Evolutionary conservation across 805 yeast genomes (phyloP).

Genomic region (Wickerhamiella kazuoi): DNA sequence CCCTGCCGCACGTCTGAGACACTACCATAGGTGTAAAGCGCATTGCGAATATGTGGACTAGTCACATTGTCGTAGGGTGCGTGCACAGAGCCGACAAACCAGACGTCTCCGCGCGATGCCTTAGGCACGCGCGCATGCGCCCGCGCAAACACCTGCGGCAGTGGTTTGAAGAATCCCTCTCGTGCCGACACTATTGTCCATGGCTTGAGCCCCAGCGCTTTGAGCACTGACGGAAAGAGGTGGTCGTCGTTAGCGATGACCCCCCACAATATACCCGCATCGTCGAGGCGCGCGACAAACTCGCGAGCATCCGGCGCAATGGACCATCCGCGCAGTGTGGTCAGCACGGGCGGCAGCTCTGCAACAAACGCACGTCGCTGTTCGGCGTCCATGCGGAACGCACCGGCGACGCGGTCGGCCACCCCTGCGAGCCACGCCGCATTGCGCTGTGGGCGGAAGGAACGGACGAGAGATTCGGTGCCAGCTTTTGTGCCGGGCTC

Average conservation of each 20-base stretch:
- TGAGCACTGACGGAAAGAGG: slow-evolving; percentile 10
- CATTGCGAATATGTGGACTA: slow-evolving; percentile 4
- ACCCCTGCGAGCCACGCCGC: slow-evolving; percentile 7
- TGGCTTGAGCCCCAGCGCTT: slow-evolving; percentile 7
- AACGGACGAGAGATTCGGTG: neutral
- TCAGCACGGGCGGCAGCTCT: slow-evolving; percentile 1
- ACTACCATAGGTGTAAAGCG: slow-evolving; percentile 2
- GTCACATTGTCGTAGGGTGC: slow-evolving; percentile 11
- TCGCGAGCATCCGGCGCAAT: slow-evolving; percentile 7
- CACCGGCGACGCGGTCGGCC: slow-evolving; percentile 5
- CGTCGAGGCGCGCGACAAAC: slow-evolving; percentile 7
- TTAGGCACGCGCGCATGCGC: slow-evolving; percentile 12
- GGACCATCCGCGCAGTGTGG: slow-evolving; percentile 8
- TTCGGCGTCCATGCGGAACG: neutral
- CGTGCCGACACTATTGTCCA: slow-evolving; percentile 4
- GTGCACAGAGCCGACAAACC: slow-evolving; percentile 14
- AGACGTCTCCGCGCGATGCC: slow-evolving; percentile 7
- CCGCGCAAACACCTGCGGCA: slow-evolving; percentile 11
- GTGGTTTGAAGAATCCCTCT: slow-evolving; percentile 14
- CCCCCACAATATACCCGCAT: slow-evolving; percentile 15
- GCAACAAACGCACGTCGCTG: neutral
- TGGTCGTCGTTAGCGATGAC: slow-evolving; percentile 16
- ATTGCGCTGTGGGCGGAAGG: slow-evolving; percentile 8
- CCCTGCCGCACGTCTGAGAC: neutral
- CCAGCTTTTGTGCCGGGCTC: no score